Evolutionary conservation across 108 stramenopile species (phyloP).

Genomic region (Asterionellopsis glacialis): DNA sequence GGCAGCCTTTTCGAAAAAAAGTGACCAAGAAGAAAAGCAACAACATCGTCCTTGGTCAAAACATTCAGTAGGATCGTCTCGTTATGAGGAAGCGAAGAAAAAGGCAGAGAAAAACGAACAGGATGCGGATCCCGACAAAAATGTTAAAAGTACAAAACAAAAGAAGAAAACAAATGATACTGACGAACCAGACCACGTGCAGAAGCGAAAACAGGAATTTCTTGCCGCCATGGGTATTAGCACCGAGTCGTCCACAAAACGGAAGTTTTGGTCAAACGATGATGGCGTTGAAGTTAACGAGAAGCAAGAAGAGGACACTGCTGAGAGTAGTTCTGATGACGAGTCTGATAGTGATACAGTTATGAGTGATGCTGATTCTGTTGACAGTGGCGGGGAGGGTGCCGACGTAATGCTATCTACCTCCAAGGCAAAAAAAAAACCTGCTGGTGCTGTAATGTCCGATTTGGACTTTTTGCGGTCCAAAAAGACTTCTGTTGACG

Average conservation of each 20-base stretch:
- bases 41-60: slow-evolving; percentile 54
- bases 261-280: slow-evolving; percentile 86
- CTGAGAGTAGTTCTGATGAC: background rate
- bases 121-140: slow-evolving; percentile 9
- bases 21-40: slow-evolving; percentile 17
- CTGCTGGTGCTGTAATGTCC: slow-evolving; percentile 17
- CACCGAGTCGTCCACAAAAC: slow-evolving; percentile 29
- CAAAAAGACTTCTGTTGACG: slow-evolving; percentile 51
- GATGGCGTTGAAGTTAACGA: slow-evolving; percentile 30
- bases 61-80: slow-evolving; percentile 40
- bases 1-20: slow-evolving; percentile 52
- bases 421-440: background rate
- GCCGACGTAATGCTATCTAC: slow-evolving; percentile 23
- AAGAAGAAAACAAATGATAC: slow-evolving; percentile 8
- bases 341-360: slow-evolving; percentile 19
- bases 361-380: slow-evolving; percentile 19
- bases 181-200: slow-evolving; percentile 8
- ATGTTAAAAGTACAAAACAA: background rate
- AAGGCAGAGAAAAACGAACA: slow-evolving; percentile 16
- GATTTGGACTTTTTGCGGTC: slow-evolving; percentile 83
- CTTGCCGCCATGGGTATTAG: slow-evolving; percentile 27
- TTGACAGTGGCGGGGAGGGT: slow-evolving; percentile 25
- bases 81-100: slow-evolving; percentile 17
- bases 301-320: slow-evolving; percentile 15
- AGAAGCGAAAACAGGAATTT: slow-evolving; percentile 24